Evolutionary conservation across 768 basidiomycete species (phyloP).

Genomic region (Exidia glandulosa): DNA sequence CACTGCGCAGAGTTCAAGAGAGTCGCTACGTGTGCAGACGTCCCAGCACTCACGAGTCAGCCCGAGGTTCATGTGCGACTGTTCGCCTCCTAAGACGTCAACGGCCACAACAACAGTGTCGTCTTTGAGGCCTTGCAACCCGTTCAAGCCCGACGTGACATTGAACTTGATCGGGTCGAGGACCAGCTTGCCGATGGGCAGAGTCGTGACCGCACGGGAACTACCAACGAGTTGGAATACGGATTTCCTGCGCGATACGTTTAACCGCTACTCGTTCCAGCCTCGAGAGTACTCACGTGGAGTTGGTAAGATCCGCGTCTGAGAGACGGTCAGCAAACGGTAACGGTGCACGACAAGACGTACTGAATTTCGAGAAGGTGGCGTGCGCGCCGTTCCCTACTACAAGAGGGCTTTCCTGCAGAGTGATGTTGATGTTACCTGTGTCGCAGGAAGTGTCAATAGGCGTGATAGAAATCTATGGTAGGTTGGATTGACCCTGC

Average conservation of each 20-base stretch:
- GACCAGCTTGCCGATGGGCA: constrained; percentile 54
- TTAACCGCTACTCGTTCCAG: not conserved
- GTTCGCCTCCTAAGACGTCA: constrained; percentile 56
- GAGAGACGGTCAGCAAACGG: constrained; percentile 1
- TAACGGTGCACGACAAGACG: constrained; percentile 10
- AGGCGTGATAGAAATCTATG: constrained; percentile 41
- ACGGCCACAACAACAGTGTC: constrained; percentile 44
- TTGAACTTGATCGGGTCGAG: constrained; percentile 63
- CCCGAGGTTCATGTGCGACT: constrained; percentile 43
- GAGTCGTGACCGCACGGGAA: constrained; percentile 48
- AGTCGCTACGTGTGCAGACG: not conserved
- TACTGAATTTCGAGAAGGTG: constrained; percentile 50
- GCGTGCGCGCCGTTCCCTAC: constrained; percentile 37
- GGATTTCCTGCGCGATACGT: constrained; percentile 8
- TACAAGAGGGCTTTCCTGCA: constrained; percentile 40
- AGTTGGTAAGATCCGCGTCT: constrained; percentile 50
- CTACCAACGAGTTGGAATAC: constrained; percentile 49
- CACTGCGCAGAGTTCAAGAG: constrained; percentile 24
- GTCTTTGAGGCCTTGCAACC: constrained; percentile 49
- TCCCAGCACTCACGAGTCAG: constrained; percentile 38
- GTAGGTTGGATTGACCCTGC: constrained; percentile 51
- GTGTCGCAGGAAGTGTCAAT: no score
- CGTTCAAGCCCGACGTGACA: constrained; percentile 48
- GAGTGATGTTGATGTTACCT: constrained; percentile 55
- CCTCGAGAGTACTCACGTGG: constrained; percentile 12